Conservation (phyloP, 495 filamentous ascomycete genomes). For the Penicillium flavigenum region DNA sequence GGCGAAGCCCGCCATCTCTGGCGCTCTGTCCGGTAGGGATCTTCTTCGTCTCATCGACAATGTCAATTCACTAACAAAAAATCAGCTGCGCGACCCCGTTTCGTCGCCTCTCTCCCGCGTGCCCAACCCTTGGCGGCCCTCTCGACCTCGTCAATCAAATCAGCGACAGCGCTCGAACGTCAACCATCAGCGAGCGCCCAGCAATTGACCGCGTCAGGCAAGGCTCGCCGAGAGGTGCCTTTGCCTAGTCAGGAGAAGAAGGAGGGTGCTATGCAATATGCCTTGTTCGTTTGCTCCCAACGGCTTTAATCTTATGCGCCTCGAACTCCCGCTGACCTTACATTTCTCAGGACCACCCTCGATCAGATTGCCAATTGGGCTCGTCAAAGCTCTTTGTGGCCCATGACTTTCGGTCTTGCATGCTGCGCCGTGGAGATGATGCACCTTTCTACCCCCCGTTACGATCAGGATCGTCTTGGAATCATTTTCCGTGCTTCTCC, state of each 20-base stretch:
- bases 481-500: slow-evolving; percentile 98
- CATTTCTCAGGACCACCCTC: slow-evolving; percentile 70
- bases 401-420: slow-evolving; percentile 96
- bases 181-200: slow-evolving; percentile 41
- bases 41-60: not conserved
- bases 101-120: slow-evolving; percentile 25
- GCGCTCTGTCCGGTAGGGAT: slow-evolving; percentile 35
- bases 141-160: slow-evolving; percentile 44
- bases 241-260: slow-evolving; percentile 88
- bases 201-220: slow-evolving; percentile 48
- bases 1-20: slow-evolving; percentile 30
- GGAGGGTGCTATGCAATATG: slow-evolving; percentile 96
- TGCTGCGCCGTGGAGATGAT: slow-evolving; percentile 99
- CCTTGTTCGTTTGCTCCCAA: slow-evolving; percentile 65
- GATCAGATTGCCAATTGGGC: slow-evolving; percentile 94
- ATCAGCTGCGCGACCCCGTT: slow-evolving; percentile 31
- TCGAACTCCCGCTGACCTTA: slow-evolving; percentile 12
- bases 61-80: slow-evolving; percentile 16
- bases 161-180: slow-evolving; percentile 44
- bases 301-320: not conserved
- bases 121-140: slow-evolving; percentile 36
- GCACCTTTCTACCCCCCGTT: slow-evolving; percentile 93
- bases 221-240: slow-evolving; percentile 71
- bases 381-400: slow-evolving; percentile 90
- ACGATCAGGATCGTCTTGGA: slow-evolving; percentile 92